Conservation (phyloP, 1,284 basidiomycete genomes). For the Kwoniella shivajii region DNA sequence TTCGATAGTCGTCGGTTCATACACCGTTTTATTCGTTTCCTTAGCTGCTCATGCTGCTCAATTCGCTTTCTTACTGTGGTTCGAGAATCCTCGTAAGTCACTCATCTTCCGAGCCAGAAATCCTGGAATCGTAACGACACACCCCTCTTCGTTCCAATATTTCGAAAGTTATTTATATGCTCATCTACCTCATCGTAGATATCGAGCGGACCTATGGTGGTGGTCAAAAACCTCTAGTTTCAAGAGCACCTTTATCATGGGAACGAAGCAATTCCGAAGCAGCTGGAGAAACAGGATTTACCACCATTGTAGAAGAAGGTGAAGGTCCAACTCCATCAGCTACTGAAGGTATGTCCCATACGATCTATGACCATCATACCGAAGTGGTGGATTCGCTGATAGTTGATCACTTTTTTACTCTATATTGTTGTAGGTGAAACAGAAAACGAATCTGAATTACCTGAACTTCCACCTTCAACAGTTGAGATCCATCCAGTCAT, state of each 20-base stretch:
- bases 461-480: constrained; percentile 35
- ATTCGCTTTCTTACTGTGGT: constrained; percentile 93
- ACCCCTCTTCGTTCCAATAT: constrained; percentile 20
- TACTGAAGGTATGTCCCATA: constrained; percentile 64
- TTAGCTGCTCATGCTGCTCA: constrained; percentile 91
- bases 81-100: constrained; percentile 90
- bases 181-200: constrained; percentile 58
- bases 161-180: constrained; percentile 13
- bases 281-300: constrained; percentile 9
- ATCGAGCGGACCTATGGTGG: constrained; percentile 87
- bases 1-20: constrained; percentile 65
- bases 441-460: constrained; percentile 62
- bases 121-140: too few relatives aligned
- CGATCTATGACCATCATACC: too few relatives aligned
- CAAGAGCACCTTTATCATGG: constrained; percentile 67
- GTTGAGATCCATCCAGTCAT: constrained; percentile 16
- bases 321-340: constrained; percentile 61
- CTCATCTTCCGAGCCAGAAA: too few relatives aligned
- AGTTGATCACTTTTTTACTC: not conserved
- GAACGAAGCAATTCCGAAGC: constrained; percentile 12
- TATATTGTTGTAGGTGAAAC: constrained; percentile 64
- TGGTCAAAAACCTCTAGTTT: constrained; percentile 79
- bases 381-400: not conserved
- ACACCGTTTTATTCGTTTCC: constrained; percentile 88
- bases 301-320: constrained; percentile 10